These are phyloP conservation scores for Solanum piurae DNA, from an alignment of 257 asterid genomes.

Conservation along the genomic window DNA sequence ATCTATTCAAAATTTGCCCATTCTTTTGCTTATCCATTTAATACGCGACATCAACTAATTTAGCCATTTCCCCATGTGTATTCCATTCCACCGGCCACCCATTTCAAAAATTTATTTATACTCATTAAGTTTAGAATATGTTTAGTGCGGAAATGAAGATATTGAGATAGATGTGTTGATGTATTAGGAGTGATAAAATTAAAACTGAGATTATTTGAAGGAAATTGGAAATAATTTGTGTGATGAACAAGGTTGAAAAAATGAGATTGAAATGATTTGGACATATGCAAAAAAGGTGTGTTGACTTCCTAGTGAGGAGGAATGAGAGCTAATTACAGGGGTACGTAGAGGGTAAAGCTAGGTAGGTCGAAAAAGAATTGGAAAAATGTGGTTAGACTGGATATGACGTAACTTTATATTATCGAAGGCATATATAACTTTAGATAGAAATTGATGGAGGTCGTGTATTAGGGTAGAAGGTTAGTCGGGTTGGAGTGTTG, in stretches of 20 bases:
- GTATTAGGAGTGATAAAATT: no score
- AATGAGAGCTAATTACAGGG: not conserved
- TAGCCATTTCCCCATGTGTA: not conserved
- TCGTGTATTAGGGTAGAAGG: not conserved
- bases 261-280: no score
- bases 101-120: no score
- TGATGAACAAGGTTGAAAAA: accelerated
- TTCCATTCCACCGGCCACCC: not conserved
- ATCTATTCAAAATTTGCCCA: not conserved
- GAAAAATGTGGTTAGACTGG: accelerated
- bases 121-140: no score
- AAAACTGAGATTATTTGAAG: no score
- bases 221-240: not conserved
- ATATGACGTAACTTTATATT: no score
- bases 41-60: not conserved
- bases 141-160: no score
- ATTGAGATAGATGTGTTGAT: no score
- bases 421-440: not conserved
- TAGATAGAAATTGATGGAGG: no score
- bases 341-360: not conserved
- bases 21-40: not conserved
- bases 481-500: not conserved
- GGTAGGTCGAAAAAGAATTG: not conserved
- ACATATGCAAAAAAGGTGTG: accelerated
- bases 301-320: accelerated